Evolutionary conservation across 2,329 filamentous ascomycete species (phyloP).

Genomic region (Endoconidiophora polonica): DNA sequence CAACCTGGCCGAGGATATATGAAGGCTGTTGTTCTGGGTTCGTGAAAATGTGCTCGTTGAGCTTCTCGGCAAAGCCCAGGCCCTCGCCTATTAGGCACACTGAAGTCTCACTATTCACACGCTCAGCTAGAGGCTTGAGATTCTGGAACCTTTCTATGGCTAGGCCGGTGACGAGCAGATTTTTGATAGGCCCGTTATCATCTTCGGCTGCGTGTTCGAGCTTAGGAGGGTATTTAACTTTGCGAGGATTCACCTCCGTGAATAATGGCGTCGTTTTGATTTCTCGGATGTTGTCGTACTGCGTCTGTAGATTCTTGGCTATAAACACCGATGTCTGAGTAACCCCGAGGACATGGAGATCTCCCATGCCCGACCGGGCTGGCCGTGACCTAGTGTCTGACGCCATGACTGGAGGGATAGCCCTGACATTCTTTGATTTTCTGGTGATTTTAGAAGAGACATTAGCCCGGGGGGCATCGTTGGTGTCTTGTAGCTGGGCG

Average conservation of each 20-base stretch:
- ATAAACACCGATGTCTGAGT: slow-evolving; percentile 10
- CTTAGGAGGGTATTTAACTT: slow-evolving; percentile 14
- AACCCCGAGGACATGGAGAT: slow-evolving; percentile 10
- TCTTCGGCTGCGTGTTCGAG: slow-evolving; percentile 12
- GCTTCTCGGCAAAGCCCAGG: slow-evolving; percentile 64
- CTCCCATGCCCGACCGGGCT: neutral
- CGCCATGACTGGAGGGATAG: slow-evolving; percentile 6
- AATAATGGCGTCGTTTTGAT: slow-evolving; percentile 8
- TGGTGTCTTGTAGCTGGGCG: no score
- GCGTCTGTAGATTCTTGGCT: slow-evolving; percentile 11
- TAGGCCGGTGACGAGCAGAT: slow-evolving; percentile 49
- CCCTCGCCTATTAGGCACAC: slow-evolving; percentile 68
- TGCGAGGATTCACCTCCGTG: slow-evolving; percentile 8
- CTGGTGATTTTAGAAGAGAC: no score
- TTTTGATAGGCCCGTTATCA: slow-evolving; percentile 42
- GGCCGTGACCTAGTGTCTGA: no score
- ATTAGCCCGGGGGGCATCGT: no score
- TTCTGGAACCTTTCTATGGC: slow-evolving; percentile 38
- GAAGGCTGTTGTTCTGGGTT: slow-evolving; percentile 48
- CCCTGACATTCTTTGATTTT: neutral
- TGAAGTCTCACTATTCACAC: slow-evolving; percentile 51
- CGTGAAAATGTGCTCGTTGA: slow-evolving; percentile 55
- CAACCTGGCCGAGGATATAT: slow-evolving; percentile 55
- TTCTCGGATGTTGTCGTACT: slow-evolving; percentile 14
- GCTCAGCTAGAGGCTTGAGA: slow-evolving; percentile 42